phyloP scores from a whole-genome alignment of 257 asterid genomes.

The Salvia splendens region DNA sequence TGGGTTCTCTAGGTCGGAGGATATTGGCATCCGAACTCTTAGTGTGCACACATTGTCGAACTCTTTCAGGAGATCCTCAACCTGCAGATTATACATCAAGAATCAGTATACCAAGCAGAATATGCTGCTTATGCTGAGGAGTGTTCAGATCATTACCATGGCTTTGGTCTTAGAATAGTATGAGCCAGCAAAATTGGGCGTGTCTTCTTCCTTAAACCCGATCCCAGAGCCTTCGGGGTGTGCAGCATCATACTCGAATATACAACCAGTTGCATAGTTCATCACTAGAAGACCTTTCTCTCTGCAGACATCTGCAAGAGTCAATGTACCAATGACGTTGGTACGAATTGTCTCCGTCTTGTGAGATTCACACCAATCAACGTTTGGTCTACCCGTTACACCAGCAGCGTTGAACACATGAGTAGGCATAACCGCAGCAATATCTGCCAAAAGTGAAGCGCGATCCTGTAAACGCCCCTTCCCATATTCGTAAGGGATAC shows the following conservation, averaged over 20 bases:
- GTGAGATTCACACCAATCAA: slow-evolving; percentile 71
- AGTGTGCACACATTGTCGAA: slow-evolving; percentile 60
- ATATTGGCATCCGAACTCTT: slow-evolving; percentile 60
- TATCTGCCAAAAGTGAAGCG: slow-evolving; percentile 45
- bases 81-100: slow-evolving; percentile 35
- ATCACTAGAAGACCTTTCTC: slow-evolving; percentile 52
- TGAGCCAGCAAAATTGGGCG: slow-evolving; percentile 56
- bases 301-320: slow-evolving; percentile 60
- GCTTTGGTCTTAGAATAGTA: slow-evolving; percentile 73
- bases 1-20: slow-evolving; percentile 56
- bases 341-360: slow-evolving; percentile 59
- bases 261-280: slow-evolving; percentile 67
- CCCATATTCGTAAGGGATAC: slow-evolving; percentile 58
- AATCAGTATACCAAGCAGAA: background rate
- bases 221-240: slow-evolving; percentile 68
- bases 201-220: slow-evolving; percentile 68
- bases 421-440: slow-evolving; percentile 55
- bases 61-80: slow-evolving; percentile 58
- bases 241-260: slow-evolving; percentile 59
- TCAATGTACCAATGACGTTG: slow-evolving; percentile 60
- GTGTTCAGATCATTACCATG: slow-evolving; percentile 40
- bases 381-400: slow-evolving; percentile 67
- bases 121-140: background rate
- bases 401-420: slow-evolving; percentile 71
- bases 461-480: slow-evolving; percentile 62